Percentiles rank a stretch among this genome's conserved stretches.
These are phyloP conservation scores for Hypoxylon cercidicola DNA, from an alignment of 495 filamentous ascomycete genomes.

Conservation along the genomic window DNA sequence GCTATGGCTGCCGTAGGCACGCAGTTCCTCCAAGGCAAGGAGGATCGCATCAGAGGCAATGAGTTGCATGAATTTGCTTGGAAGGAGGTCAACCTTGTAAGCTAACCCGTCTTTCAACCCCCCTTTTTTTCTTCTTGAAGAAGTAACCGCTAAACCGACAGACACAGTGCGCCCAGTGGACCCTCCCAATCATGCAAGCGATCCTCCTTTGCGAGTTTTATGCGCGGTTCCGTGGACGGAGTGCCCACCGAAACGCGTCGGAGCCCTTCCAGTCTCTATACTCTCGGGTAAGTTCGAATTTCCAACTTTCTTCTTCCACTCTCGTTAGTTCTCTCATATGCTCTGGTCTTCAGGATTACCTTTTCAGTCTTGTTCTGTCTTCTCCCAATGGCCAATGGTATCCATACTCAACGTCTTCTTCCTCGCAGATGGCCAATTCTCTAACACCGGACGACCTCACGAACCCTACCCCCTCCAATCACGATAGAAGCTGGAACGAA, in stretches of 20 bases:
- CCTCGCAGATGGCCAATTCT: constrained; percentile 53
- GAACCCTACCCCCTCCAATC: constrained; percentile 33
- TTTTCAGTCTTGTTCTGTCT: constrained; percentile 51
- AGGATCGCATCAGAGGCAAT: constrained; percentile 57
- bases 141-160: constrained; percentile 30
- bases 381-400: constrained; percentile 49
- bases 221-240: constrained; percentile 62
- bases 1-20: constrained; percentile 62
- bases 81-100: constrained; percentile 52
- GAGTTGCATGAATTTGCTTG: constrained; percentile 58
- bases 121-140: not conserved
- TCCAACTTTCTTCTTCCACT: constrained; percentile 48
- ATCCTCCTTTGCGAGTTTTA: constrained; percentile 67
- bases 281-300: constrained; percentile 59
- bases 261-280: constrained; percentile 62
- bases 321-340: constrained; percentile 51
- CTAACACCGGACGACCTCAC: constrained; percentile 44
- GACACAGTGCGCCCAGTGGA: constrained; percentile 54
- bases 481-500: constrained; percentile 53
- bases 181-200: constrained; percentile 62
- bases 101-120: not conserved
- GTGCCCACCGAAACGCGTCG: constrained; percentile 54
- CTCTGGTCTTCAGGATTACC: constrained; percentile 46
- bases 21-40: constrained; percentile 55
- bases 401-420: constrained; percentile 58